phyloP scores from a whole-genome alignment of 1,284 basidiomycete species.

The Porodaedalea pini region DNA sequence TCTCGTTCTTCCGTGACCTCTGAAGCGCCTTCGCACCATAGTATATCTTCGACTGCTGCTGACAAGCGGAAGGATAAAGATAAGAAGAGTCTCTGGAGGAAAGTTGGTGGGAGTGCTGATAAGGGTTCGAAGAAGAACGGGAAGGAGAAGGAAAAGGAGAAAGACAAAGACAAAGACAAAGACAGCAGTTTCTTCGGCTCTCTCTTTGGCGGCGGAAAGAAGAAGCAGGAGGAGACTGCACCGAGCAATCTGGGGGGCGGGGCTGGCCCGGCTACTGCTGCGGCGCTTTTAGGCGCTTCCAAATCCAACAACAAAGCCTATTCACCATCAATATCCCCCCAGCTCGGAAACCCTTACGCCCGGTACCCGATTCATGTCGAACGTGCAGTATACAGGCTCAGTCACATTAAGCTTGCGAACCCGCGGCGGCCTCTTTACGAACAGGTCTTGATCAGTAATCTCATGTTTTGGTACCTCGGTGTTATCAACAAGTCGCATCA shows the following conservation, averaged over 20 bases:
- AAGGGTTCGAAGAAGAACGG: slow-evolving; percentile 52
- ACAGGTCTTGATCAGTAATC: slow-evolving; percentile 96
- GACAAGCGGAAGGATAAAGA: slow-evolving; percentile 69
- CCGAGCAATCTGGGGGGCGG: slow-evolving; percentile 47
- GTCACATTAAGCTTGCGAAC: slow-evolving; percentile 98
- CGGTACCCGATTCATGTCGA: slow-evolving; percentile 98
- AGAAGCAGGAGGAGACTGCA: slow-evolving; percentile 64
- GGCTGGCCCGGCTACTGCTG: slow-evolving; percentile 75
- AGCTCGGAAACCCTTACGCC: slow-evolving; percentile 63
- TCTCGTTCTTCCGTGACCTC: slow-evolving; percentile 25
- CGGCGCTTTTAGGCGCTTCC: slow-evolving; percentile 76
- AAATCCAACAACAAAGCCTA: slow-evolving; percentile 73
- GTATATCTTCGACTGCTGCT: slow-evolving; percentile 31
- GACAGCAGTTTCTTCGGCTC: slow-evolving; percentile 83
- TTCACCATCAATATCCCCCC: slow-evolving; percentile 58
- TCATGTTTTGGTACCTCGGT: slow-evolving; percentile 99
- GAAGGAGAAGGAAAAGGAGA: slow-evolving; percentile 48
- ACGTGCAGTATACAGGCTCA: slow-evolving; percentile 93
- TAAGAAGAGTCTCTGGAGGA: slow-evolving; percentile 71
- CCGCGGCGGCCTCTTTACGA: slow-evolving; percentile 94
- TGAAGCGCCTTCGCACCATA: slow-evolving; percentile 32
- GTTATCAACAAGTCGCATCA: slow-evolving; percentile 81
- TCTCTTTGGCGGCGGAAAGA: slow-evolving; percentile 81
- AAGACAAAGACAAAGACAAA: slow-evolving; percentile 69
- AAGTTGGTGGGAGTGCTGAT: slow-evolving; percentile 68